Conservation (phyloP, 495 filamentous ascomycete genomes). For the Penicillium bialowiezense region DNA sequence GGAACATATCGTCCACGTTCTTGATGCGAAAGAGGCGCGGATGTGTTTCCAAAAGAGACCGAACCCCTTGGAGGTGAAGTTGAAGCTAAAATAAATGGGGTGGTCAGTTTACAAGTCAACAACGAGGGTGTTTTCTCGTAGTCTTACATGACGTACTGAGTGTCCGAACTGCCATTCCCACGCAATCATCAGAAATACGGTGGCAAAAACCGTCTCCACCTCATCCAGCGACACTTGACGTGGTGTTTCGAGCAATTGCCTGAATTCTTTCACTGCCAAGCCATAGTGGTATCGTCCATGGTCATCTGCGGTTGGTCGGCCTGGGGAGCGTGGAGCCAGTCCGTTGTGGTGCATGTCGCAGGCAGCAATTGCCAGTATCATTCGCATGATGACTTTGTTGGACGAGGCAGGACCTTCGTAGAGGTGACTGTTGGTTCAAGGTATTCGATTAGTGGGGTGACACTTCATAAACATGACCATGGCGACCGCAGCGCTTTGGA, state of each 20-base stretch:
- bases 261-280: slow-evolving; percentile 42
- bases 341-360: slow-evolving; percentile 43
- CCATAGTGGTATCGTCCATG: slow-evolving; percentile 42
- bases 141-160: slow-evolving; percentile 31
- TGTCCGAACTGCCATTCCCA: slow-evolving; percentile 46
- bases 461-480: background rate
- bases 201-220: slow-evolving; percentile 39
- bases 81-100: slow-evolving; percentile 17
- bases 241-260: slow-evolving; percentile 36
- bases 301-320: slow-evolving; percentile 34
- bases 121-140: too few species aligned
- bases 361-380: slow-evolving; percentile 40
- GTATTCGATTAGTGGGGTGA: background rate
- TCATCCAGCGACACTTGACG: slow-evolving; percentile 27
- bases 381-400: slow-evolving; percentile 44
- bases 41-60: slow-evolving; percentile 39
- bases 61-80: slow-evolving; percentile 39
- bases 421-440: slow-evolving; percentile 14
- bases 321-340: slow-evolving; percentile 25
- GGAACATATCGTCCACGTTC: slow-evolving; percentile 33
- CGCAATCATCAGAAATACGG: slow-evolving; percentile 41
- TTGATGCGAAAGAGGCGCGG: slow-evolving; percentile 36
- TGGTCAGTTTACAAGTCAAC: too few species aligned
- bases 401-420: slow-evolving; percentile 37
- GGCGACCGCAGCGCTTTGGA: background rate